Base-by-base conservation (phyloP, 2,329 filamentous ascomycete species). In the Penicillium expansum region DNA sequence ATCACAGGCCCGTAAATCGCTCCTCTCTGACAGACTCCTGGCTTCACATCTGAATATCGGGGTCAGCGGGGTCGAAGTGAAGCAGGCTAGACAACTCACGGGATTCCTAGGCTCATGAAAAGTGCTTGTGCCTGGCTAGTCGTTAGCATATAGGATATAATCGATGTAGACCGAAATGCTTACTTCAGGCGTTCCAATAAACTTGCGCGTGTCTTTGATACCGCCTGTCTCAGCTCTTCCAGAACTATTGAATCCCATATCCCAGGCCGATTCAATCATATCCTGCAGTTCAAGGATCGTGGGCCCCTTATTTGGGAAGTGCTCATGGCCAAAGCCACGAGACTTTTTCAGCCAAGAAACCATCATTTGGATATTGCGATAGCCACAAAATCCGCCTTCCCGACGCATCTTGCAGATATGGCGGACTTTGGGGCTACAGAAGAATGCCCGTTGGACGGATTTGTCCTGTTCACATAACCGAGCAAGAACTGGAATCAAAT, bases 341-440 rank as follows among this genome's bases (percentile, higher is more conserved):
- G 83, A 76, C 9, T 82, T 83, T 57, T 87, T 83, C 20, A 97
- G 84, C 70, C 91, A 92, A 0, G 92, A 93, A 14, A 88, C 78
- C 64, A 97, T 75, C 86, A 95, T 95, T 71, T 97, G 94, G 32
- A 96, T 95, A 69, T 96, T 97, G 39, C 93, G 84, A 71, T 97
- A 97, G 4, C 93, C 93, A 70, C 93, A 97, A 71, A 97, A 97
- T 6, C 91, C 90, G 22, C 92, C 92, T 76, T 96, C 92, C 58
- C 79, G 82, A n/a, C 82, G 83, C 51, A 95, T 80, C 68, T 96
- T 96, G 50, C 89, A 90, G 27, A 97, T 82, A 68, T 97, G 92
- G 48, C 86, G 81, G 0, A 91, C 88, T 47, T 81, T 80, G 1
- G 88, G 83, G 67, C 92, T 86, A 71, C 92, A 97, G 33, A 96